Conservation (phyloP, 768 basidiomycete species). For the Panus rudis region DNA sequence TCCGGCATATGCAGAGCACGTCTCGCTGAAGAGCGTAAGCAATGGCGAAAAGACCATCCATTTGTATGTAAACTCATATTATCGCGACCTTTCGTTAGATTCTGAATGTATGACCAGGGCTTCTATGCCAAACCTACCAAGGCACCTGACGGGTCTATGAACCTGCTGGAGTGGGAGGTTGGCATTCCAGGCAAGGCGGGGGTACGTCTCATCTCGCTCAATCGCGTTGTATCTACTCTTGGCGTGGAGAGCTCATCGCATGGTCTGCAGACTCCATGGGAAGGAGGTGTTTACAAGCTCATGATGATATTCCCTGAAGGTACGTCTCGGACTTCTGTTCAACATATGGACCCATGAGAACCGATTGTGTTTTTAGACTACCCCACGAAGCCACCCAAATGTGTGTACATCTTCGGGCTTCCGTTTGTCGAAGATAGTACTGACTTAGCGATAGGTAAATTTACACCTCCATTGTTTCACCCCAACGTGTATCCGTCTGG, state of each 20-base stretch:
- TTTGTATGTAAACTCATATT: slow-evolving; percentile 59
- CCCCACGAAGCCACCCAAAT: slow-evolving; percentile 93
- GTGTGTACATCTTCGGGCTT: slow-evolving; percentile 40
- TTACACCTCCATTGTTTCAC: slow-evolving; percentile 91
- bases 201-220: slow-evolving; percentile 43
- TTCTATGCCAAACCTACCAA: slow-evolving; percentile 96
- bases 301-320: slow-evolving; percentile 96
- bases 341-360: slow-evolving; percentile 15
- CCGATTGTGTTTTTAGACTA: slow-evolving; percentile 51
- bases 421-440: slow-evolving; percentile 2
- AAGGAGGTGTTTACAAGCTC: slow-evolving; percentile 91
- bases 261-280: slow-evolving; percentile 82
- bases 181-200: slow-evolving; percentile 91
- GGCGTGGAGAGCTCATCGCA: slow-evolving; percentile 18
- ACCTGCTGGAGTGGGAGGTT: slow-evolving; percentile 97
- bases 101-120: slow-evolving; percentile 48
- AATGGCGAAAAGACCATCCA: slow-evolving; percentile 98
- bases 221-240: slow-evolving; percentile 11
- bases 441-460: slow-evolving; percentile 74
- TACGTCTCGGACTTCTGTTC: slow-evolving; percentile 24
- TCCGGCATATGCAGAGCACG: slow-evolving; percentile 91
- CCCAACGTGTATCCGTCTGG: slow-evolving; percentile 99
- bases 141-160: slow-evolving; percentile 86
- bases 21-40: slow-evolving; percentile 94
- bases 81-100: neutral